These are phyloP conservation scores for Galeopsis tetrahit DNA, from an alignment of 257 asterid species.

Conservation along the genomic window DNA sequence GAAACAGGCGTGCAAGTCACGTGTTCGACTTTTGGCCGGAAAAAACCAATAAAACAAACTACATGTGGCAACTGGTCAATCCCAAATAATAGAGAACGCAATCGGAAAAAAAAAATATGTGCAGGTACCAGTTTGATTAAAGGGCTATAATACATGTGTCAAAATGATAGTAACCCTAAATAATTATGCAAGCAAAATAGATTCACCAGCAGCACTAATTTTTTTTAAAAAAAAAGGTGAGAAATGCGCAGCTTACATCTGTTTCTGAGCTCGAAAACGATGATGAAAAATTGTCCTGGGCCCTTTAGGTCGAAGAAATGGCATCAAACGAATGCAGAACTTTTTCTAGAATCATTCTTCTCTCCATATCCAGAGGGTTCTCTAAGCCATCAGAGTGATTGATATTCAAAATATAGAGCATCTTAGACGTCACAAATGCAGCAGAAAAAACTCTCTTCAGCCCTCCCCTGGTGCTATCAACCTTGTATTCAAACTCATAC, in stretches of 20 bases:
- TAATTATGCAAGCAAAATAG: not conserved
- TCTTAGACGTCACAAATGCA: constrained; percentile 80
- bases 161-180: too few species aligned
- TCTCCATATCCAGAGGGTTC: constrained; percentile 56
- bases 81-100: too few species aligned
- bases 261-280: constrained; percentile 20
- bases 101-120: too few species aligned
- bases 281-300: constrained; percentile 1
- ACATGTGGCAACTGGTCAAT: too few species aligned
- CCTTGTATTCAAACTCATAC: constrained; percentile 85
- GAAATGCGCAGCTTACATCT: constrained; percentile 31
- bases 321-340: constrained; percentile 84
- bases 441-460: constrained; percentile 86
- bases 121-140: too few species aligned
- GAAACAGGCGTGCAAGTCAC: too few species aligned
- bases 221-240: constrained; percentile 4
- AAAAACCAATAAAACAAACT: too few species aligned
- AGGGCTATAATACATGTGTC: too few species aligned
- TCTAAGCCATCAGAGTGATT: constrained; percentile 68
- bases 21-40: too few species aligned
- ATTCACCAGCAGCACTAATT: not conserved
- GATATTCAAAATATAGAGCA: constrained; percentile 81
- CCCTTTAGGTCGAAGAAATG: constrained; percentile 45
- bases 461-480: constrained; percentile 94
- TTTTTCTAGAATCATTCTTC: constrained; percentile 62